Evolutionary conservation across 352 stramenopile genomes (phyloP).

Genomic region (Globisporangium nunn): DNA sequence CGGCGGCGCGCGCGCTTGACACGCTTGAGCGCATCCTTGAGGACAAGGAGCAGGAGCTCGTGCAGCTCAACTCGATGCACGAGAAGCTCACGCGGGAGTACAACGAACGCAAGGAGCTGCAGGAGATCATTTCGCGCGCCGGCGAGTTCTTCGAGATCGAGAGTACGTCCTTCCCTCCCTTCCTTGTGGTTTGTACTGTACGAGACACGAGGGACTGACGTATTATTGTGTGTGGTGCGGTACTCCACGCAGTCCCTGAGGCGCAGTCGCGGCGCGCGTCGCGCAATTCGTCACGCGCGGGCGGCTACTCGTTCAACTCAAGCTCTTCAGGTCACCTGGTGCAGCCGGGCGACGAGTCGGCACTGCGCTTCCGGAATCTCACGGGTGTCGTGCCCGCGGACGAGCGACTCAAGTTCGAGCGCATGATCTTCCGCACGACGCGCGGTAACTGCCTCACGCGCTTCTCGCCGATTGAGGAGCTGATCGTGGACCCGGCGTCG

Average conservation of each 20-base stretch:
- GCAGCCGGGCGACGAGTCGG: conserved; percentile 23
- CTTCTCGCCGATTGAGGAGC: conserved; percentile 94
- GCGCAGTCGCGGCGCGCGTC: conserved; percentile 43
- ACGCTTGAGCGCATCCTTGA: conserved; percentile 94
- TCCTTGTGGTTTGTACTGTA: not conserved
- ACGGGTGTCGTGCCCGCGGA: conserved; percentile 92
- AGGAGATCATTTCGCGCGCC: conserved; percentile 73
- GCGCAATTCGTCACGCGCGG: conserved; percentile 44
- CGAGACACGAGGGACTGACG: too few species aligned
- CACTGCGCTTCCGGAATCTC: conserved; percentile 91
- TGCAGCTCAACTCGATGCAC: conserved; percentile 97
- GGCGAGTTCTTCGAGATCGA: conserved; percentile 87
- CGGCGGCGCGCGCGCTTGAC: conserved; percentile 85
- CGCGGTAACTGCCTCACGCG: conserved; percentile 98
- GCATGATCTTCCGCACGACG: conserved; percentile 98
- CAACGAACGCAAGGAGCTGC: conserved; percentile 91
- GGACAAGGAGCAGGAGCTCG: conserved; percentile 93
- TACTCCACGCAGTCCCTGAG: conserved; percentile 32
- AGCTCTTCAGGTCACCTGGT: conserved; percentile 8
- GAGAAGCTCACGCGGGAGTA: conserved; percentile 97
- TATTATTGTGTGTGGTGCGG: not conserved
- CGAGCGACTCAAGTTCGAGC: conserved; percentile 94
- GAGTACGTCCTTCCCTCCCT: conserved; percentile 19
- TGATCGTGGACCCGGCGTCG: conserved; percentile 84
- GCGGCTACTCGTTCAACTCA: conserved; percentile 46